These are phyloP conservation scores for Backusella morwellensis DNA, from an alignment of 192 early-diverging fungal species.

Conservation along the genomic window DNA sequence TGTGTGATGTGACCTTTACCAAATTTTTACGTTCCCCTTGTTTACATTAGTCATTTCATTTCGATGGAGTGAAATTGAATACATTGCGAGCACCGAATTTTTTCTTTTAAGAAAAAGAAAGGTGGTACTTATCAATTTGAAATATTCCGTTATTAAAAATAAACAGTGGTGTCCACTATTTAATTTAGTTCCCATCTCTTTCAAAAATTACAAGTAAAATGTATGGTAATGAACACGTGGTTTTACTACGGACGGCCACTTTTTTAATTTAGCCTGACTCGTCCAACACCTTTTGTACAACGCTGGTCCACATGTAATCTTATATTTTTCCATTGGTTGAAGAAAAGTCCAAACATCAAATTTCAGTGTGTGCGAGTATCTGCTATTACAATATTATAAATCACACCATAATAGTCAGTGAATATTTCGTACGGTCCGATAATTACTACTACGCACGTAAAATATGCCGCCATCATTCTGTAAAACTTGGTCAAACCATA, in stretches of 20 bases:
- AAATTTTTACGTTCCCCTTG: neutral
- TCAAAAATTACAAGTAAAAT: neutral
- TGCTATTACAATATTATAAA: neutral
- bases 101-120: neutral
- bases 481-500: neutral
- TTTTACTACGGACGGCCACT: neutral
- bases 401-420: neutral
- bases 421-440: neutral
- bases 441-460: neutral
- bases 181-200: neutral
- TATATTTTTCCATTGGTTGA: neutral
- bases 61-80: neutral
- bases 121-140: neutral
- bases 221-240: neutral
- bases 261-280: slow-evolving; percentile 7
- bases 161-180: neutral
- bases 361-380: neutral
- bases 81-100: neutral
- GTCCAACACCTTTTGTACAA: neutral
- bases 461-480: neutral
- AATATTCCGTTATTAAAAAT: neutral
- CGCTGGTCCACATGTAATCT: neutral
- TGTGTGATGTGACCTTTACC: neutral
- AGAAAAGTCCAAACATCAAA: neutral
- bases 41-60: neutral